Evolutionary conservation across 2,329 filamentous ascomycete species (phyloP), one percentile per base, ranked within the genome.

Genomic region (Talaromyces marneffei): DNA sequence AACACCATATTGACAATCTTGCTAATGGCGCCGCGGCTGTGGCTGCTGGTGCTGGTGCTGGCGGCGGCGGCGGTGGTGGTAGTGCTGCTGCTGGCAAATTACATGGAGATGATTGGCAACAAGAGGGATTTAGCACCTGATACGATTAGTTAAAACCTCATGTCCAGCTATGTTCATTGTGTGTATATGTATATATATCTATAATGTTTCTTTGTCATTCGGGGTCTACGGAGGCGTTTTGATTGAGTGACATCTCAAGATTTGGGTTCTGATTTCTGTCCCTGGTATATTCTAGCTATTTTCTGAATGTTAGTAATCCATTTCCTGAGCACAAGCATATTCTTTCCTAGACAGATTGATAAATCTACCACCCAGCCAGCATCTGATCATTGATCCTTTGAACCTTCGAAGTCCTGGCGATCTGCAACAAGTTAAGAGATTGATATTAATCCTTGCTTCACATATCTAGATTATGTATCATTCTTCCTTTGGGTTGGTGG

Each of bases 41-140:
- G 16, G 78, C 66, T 29, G 76, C 74, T 69, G 60, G 25, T 48
- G 69, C 63, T 3, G 48, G 68, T 61, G 23, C 69, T 5, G 69
- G 62, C 27, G 70, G 67, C 4, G 68, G 62, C 23, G 69, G 66
- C 4, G 69, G 64, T 54, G 69, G 66, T 25, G 68, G 67, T 23
- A 63, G 65, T 50, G 71, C 69, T 44, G 69, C 69, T 39, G 72
- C 64, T 66, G 72, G 69, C 67, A 72, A 70, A 68, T 69, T 70
- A 65, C 69, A 68, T 65, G 75, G 81, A 60, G 83, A 83, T 52
- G 80, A 85, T 64, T 89, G 87, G 87, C 83, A 85, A 65, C 82
- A 87, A 69, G 85, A 87, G 65, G 83, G 82, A 4, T 87, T 87
- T 71, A 70, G 70, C 56, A 69, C 70, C 54, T 68, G 70, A 59